Base-by-base conservation (phyloP, 495 filamentous ascomycete species). In the Immersiella caudata region DNA sequence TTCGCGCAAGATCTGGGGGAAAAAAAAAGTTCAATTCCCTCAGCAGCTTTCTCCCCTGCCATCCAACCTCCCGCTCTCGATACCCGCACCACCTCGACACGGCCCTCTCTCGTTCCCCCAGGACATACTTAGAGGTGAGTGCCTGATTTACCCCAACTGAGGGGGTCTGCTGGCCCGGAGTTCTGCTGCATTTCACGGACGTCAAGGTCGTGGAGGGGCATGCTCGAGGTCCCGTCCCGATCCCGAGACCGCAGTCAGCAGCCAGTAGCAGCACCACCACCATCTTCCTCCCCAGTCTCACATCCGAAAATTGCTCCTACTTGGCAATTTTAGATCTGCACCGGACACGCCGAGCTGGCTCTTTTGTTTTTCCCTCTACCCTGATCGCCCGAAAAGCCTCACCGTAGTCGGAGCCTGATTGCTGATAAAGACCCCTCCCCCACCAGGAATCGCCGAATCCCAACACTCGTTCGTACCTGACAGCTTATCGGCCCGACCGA, bases 401-500 rank as follows among this genome's bases (percentile, higher is more conserved):
- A 29, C 35, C 62, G 49, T 7, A 46, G n/a, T 55, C 64, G 55
- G 64, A 64, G 60, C 57, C 46, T 24, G 20, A 6, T 64, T 65
- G 67, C 67, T 68, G 62, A 68, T 61, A 54, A 60, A 58, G 12
- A 35, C 18, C 54, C 21, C 21, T 22, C 21, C 52, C 50, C 20
- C 21, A 55, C 52, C 8, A 26, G 24, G 20, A 55, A 22, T 55
- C 24, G 21, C 20, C n/a, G 21, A 7, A 3, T 60, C 72, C 33
- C 56, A 26, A 69, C 60, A 65, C 52, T 68, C 74, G 71, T 68
- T 68, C 66, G 70, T 64, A 71, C 70, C 76, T 66, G 40, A 46
- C 40, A 14, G 40, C 11, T 46, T 46, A 12, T 65, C 61, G 61
- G 60, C 60, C 51, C 57, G 68, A 62, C 55, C 71, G 68, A 69